Percentiles rank a stretch among this genome's conserved stretches.
Evolutionary conservation across 176 grass and related monocot species (phyloP).

Genomic region (Cenchrus fungigraminus): DNA sequence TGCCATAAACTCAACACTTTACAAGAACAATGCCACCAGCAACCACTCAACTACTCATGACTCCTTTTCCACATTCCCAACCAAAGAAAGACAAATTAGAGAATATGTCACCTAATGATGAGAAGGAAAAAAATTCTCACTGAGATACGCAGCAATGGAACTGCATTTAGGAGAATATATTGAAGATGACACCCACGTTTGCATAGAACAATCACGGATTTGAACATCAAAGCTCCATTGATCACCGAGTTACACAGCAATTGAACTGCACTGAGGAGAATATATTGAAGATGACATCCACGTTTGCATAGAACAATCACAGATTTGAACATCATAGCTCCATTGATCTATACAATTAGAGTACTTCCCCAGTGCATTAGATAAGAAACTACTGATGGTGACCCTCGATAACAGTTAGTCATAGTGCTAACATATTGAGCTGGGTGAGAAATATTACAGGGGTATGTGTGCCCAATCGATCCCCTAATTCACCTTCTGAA

Average conservation of each 20-base stretch:
- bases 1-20: constrained; percentile 29
- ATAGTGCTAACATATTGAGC: neutral
- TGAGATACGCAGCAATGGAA: neutral
- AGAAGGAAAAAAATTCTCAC: neutral
- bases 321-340: neutral
- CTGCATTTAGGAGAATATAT: neutral
- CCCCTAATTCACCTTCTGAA: constrained; percentile 59
- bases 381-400: neutral
- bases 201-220: neutral
- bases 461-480: constrained; percentile 66
- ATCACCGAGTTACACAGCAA: neutral
- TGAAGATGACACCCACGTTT: neutral
- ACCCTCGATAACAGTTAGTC: too few relatives aligned
- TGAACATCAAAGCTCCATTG: neutral
- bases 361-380: neutral
- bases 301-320: neutral
- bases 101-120: neutral
- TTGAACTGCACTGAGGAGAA: neutral
- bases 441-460: constrained; percentile 56
- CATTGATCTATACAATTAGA: neutral
- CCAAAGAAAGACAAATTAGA: neutral
- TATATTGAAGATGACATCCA: neutral
- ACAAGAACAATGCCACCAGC: constrained; percentile 62
- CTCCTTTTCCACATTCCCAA: constrained; percentile 70
- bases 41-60: constrained; percentile 58